Evolutionary conservation across 441 rosid species (phyloP), one percentile per base, ranked within the genome.

Genomic region (Jatropha podagrica): DNA sequence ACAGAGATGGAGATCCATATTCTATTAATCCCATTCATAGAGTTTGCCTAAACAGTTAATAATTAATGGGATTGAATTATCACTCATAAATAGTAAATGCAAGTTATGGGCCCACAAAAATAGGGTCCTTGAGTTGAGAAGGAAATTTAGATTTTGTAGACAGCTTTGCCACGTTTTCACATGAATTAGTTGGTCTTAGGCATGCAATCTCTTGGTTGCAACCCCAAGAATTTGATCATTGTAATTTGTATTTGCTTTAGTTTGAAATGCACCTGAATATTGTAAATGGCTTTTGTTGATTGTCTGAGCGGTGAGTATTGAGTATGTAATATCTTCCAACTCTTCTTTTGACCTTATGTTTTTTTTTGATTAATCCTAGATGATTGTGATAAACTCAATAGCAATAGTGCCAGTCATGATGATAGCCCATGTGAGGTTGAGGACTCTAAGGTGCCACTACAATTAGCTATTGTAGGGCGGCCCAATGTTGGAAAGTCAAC

Each of bases 401-500:
- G 74, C 69, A 67, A 38, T 26, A 63, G 1, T 20, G 27, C 76
- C 5, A 49, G 46, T 74, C 74, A 78, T 70, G 86, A 84, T 41
- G 66, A 78, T 71, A 76, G 69, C 79, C 81, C 80, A 52, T 71
- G 72, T 80, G 91, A 89, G 81, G 82, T 10, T 78, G 93, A 91
- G 46, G 95, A 90, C 41, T 84, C 91, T 63, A 89, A 89, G 84
- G 74, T 89, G 85, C 94, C 96, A 38, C 80, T 95, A 79, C 99
- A 93, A 87, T 82, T 95, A 77, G 99, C 99, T 76, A 92, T 95
- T 69, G 96, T 95, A 15, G 98, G 98, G 27, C 84, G 89, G 74
- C 98, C 99, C 13, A 95, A 95, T 87, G 98, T 93, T 64, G 99
- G 99, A 78, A 95, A 95, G 85, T 95, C 99, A 54, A 92, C 99